Percentiles rank a stretch among this genome's conserved stretches.
These are phyloP conservation scores for Debaryomyces maramus DNA, from an alignment of 805 yeast genomes.

Conservation along the genomic window DNA sequence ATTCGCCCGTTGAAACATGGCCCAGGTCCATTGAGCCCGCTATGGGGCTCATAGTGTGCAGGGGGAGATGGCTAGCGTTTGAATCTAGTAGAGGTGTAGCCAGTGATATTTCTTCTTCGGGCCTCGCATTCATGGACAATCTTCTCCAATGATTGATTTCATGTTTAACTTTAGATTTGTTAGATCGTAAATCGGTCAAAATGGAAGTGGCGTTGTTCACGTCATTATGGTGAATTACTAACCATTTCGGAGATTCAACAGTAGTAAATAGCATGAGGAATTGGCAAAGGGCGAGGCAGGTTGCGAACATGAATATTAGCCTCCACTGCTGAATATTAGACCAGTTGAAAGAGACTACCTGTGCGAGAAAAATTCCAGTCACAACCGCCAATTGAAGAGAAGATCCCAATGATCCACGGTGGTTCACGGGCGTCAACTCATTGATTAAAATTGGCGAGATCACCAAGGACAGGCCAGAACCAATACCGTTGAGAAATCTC, in stretches of 20 bases:
- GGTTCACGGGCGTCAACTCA: conserved; percentile 40
- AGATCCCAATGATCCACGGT: conserved; percentile 43
- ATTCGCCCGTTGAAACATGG: conserved; percentile 19
- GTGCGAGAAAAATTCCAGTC: conserved; percentile 37
- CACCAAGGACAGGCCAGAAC: conserved; percentile 41
- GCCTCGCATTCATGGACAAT: conserved; percentile 14
- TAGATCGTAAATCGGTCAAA: conserved; percentile 29
- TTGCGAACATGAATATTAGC: conserved; percentile 27
- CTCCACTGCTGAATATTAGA: conserved; percentile 42
- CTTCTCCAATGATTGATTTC: conserved; percentile 41
- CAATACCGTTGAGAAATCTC: conserved; percentile 36
- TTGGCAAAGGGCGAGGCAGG: conserved; percentile 25
- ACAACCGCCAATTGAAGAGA: conserved; percentile 40
- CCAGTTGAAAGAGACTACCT: conserved; percentile 31
- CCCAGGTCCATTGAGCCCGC: conserved; percentile 33
- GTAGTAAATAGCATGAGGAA: conserved; percentile 33
- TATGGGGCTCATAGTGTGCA: conserved; percentile 15
- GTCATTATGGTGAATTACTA: conserved; percentile 31
- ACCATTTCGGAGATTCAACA: conserved; percentile 45
- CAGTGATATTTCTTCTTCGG: conserved; percentile 5
- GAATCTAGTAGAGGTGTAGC: not conserved
- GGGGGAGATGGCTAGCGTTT: conserved; percentile 7
- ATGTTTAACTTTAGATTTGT: conserved; percentile 25
- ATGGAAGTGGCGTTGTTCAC: conserved; percentile 27
- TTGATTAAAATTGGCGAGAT: conserved; percentile 41